Percentiles rank a stretch among this genome's conserved stretches.
Conservation (phyloP, 2,329 filamentous ascomycete genomes). For the Ophiosphaerella herpotricha region DNA sequence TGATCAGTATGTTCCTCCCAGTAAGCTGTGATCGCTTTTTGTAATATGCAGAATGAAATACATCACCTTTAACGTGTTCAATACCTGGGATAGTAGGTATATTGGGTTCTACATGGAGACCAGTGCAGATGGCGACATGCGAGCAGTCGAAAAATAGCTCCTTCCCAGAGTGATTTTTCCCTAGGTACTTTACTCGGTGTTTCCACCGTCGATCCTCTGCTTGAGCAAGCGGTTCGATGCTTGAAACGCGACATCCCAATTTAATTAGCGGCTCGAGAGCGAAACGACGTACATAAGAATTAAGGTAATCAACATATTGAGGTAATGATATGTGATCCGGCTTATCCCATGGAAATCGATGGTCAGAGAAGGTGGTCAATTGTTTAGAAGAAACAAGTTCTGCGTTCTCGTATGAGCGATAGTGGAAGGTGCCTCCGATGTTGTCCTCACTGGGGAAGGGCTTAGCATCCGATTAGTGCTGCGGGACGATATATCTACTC, state of each 20-base stretch:
- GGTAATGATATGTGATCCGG: too few relatives aligned
- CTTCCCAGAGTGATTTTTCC: constrained; percentile 13
- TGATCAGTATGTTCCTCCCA: constrained; percentile 31
- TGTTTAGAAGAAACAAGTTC: constrained; percentile 59
- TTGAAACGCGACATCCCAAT: too few relatives aligned
- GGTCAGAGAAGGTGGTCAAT: constrained; percentile 53
- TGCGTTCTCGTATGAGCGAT: constrained; percentile 55
- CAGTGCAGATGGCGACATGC: constrained; percentile 37
- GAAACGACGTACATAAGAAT: too few relatives aligned
- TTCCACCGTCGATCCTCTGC: constrained; percentile 26
- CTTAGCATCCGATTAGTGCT: background rate
- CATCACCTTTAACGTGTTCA: constrained; percentile 31
- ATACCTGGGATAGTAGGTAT: constrained; percentile 35
- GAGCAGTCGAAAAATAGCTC: constrained; percentile 32
- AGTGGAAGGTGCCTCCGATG: constrained; percentile 55
- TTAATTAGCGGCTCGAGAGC: too few relatives aligned
- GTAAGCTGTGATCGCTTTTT: constrained; percentile 34
- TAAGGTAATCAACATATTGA: too few relatives aligned
- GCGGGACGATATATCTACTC: background rate
- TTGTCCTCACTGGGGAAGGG: constrained; percentile 35
- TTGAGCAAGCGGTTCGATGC: constrained; percentile 18
- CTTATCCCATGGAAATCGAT: too few relatives aligned
- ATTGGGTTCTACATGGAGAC: constrained; percentile 38
- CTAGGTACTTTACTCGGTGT: constrained; percentile 34
- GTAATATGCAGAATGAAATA: constrained; percentile 37